phyloP scores from a whole-genome alignment of 495 filamentous ascomycete genomes.

The Xylaria longipes region DNA sequence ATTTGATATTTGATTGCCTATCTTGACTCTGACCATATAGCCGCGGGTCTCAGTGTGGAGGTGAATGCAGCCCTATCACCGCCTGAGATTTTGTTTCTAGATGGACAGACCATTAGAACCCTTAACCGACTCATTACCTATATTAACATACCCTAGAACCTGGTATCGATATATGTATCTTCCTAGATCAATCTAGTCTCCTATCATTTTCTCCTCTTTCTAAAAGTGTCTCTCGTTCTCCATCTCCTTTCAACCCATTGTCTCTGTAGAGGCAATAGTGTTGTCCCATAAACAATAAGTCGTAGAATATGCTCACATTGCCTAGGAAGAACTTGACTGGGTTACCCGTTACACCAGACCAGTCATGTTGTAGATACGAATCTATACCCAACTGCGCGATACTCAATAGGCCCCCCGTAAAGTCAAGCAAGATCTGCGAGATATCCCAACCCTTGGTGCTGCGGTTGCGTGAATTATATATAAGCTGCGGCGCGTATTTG shows the following conservation, averaged over 20 bases:
- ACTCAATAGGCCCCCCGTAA: conserved; percentile 81
- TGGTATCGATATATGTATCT: neutral
- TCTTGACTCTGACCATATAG: neutral
- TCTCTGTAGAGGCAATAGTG: conserved; percentile 80
- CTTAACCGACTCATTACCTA: neutral
- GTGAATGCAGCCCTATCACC: neutral
- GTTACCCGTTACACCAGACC: conserved; percentile 89
- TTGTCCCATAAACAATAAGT: conserved; percentile 82
- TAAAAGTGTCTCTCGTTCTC: conserved; percentile 47
- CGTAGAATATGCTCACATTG: conserved; percentile 85
- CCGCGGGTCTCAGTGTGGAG: neutral
- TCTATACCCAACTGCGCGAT: conserved; percentile 83
- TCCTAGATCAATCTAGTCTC: conserved; percentile 39
- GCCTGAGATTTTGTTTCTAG: neutral
- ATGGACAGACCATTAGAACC: neutral
- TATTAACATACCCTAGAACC: neutral
- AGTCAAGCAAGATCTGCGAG: conserved; percentile 81
- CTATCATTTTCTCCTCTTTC: conserved; percentile 42
- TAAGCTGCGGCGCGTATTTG: conserved; percentile 90
- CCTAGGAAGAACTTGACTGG: conserved; percentile 87
- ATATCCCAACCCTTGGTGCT: conserved; percentile 92
- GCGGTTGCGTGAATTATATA: conserved; percentile 78
- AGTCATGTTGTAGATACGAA: conserved; percentile 81
- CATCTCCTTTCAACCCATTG: conserved; percentile 31
- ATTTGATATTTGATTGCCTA: neutral